Conservation (phyloP, 805 yeast genomes). For the Cyberlindnera saturnus region DNA sequence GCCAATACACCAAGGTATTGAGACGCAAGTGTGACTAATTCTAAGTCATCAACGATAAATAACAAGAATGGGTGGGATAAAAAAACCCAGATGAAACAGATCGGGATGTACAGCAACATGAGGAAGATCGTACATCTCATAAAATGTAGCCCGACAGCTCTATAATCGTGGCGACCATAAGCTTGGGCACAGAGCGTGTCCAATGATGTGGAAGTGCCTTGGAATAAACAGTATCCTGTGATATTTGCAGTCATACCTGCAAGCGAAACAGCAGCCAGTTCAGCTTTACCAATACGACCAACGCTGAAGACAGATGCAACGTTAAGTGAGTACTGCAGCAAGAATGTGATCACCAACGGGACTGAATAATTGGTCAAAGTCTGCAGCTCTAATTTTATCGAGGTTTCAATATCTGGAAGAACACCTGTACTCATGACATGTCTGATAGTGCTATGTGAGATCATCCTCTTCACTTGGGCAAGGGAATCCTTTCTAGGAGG, state of each 20-base stretch:
- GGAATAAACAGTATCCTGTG: slow-evolving; percentile 67
- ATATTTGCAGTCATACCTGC: slow-evolving; percentile 78
- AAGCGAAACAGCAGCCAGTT: slow-evolving; percentile 69
- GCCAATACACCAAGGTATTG: slow-evolving; percentile 48
- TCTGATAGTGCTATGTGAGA: slow-evolving; percentile 21
- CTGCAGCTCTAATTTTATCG: slow-evolving; percentile 36
- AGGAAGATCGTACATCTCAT: slow-evolving; percentile 63
- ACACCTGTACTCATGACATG: slow-evolving; percentile 22
- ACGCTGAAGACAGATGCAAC: slow-evolving; percentile 76
- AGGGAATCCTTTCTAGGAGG: slow-evolving; percentile 18
- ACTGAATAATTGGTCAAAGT: slow-evolving; percentile 40
- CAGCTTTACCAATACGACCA: slow-evolving; percentile 64
- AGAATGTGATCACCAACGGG: slow-evolving; percentile 61
- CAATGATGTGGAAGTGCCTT: slow-evolving; percentile 72
- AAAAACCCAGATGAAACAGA: slow-evolving; percentile 55
- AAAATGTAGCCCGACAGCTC: slow-evolving; percentile 61
- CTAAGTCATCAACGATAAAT: slow-evolving; percentile 36
- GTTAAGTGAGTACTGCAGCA: slow-evolving; percentile 66
- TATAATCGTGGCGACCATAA: slow-evolving; percentile 60
- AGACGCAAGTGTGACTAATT: slow-evolving; percentile 48
- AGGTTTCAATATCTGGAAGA: slow-evolving; percentile 19
- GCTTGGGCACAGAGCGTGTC: slow-evolving; percentile 80
- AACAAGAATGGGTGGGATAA: slow-evolving; percentile 45
- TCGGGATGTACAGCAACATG: slow-evolving; percentile 44
- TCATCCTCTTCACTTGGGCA: slow-evolving; percentile 20